phyloP scores from a whole-genome alignment of 129 eudicot species.

The Tagetes patula region DNA sequence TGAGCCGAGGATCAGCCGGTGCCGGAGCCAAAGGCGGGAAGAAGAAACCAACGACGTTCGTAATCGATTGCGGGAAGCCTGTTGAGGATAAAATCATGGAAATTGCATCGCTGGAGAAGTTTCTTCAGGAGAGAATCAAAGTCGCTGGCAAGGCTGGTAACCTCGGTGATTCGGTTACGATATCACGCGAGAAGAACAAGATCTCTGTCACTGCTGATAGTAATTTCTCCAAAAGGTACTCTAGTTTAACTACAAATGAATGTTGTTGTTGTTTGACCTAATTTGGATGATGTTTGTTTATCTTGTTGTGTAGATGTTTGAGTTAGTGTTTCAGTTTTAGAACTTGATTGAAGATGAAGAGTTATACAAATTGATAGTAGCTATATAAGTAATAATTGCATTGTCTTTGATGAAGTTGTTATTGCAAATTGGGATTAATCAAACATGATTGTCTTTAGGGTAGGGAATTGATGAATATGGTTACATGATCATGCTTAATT shows the following conservation, averaged over 20 bases:
- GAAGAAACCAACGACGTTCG: conserved; percentile 35
- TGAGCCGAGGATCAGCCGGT: conserved; percentile 23
- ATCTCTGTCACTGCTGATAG: conserved; percentile 39
- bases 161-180: conserved; percentile 3
- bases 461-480: too few species aligned
- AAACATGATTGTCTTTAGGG: too few species aligned
- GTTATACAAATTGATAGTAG: too few species aligned
- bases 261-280: background rate
- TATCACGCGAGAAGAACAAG: conserved; percentile 46
- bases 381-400: too few species aligned
- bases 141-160: conserved; percentile 48
- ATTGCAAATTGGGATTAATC: too few species aligned
- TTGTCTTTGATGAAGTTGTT: too few species aligned
- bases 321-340: too few species aligned
- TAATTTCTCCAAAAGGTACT: conserved; percentile 39
- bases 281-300: background rate
- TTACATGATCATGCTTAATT: too few species aligned
- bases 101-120: conserved; percentile 28
- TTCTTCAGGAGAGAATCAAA: conserved; percentile 49
- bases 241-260: background rate
- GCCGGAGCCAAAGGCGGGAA: conserved; percentile 31
- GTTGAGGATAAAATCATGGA: conserved; percentile 39
- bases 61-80: conserved; percentile 49
- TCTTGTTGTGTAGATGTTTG: too few species aligned
- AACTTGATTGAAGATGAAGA: too few species aligned